A percentile compares a stretch with the other conserved stretches of the same genome.
Evolutionary conservation across 305 asterid species (phyloP).

Genomic region (Fraxinus dipetala): DNA sequence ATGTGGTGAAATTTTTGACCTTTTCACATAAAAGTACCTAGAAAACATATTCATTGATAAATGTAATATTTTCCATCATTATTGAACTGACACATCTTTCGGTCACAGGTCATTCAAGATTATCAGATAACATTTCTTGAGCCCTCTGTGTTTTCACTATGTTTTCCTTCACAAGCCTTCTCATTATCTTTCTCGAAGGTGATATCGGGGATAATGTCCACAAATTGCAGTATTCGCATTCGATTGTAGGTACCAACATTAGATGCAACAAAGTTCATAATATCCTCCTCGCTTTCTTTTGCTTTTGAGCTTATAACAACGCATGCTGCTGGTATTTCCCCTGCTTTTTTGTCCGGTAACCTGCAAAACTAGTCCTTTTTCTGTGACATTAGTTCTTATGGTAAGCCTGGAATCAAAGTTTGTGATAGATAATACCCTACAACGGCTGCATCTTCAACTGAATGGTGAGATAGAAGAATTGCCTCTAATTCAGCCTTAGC

Average conservation of each 20-base stretch:
- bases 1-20: neutral
- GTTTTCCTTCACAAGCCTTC: conserved; percentile 67
- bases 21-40: neutral
- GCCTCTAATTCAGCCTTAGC: conserved; percentile 98
- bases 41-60: neutral
- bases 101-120: neutral
- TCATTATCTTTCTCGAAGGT: conserved; percentile 81
- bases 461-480: conserved; percentile 70
- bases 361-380: conserved; percentile 32
- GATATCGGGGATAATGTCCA: conserved; percentile 77
- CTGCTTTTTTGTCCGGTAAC: conserved; percentile 69
- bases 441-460: conserved; percentile 86
- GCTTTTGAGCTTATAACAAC: conserved; percentile 60
- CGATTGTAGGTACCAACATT: conserved; percentile 68
- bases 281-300: conserved; percentile 58
- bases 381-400: neutral
- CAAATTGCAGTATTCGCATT: conserved; percentile 60
- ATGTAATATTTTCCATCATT: neutral
- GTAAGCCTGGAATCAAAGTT: neutral
- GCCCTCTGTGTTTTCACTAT: conserved; percentile 33
- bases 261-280: conserved; percentile 53
- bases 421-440: conserved; percentile 51
- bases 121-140: neutral
- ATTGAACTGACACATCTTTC: neutral
- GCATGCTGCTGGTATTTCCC: conserved; percentile 80